Percentiles rank a stretch among this genome's conserved stretches.
Conservation (phyloP, 1,284 basidiomycete genomes). For the Ceratobasidium sp. region DNA sequence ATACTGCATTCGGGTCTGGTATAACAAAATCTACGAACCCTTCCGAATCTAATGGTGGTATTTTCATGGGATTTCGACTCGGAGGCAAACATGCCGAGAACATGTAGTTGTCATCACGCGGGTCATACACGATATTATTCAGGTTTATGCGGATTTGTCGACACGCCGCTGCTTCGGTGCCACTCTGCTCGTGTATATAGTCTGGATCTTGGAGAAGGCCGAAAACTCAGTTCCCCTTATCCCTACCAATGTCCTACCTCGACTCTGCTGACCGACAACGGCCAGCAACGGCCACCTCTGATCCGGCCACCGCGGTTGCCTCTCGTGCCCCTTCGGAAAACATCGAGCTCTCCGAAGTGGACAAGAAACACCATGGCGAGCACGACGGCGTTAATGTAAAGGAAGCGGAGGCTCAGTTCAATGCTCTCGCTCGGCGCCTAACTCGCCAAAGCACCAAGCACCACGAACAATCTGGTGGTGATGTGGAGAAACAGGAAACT, state of each 20-base stretch:
- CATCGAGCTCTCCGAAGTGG: conserved; percentile 14
- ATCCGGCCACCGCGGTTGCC: neutral
- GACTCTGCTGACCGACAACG: neutral
- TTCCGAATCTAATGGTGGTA: neutral
- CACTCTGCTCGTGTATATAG: conserved; percentile 4
- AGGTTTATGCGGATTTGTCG: conserved; percentile 3
- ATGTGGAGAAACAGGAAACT: conserved; percentile 36
- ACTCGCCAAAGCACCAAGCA: conserved; percentile 36
- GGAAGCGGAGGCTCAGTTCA: conserved; percentile 31
- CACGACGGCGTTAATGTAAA: conserved; percentile 5
- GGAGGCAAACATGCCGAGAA: neutral
- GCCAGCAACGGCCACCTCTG: conserved; percentile 2
- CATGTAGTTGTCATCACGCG: neutral
- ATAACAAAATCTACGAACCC: neutral
- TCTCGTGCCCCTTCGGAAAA: conserved; percentile 14
- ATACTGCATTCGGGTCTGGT: neutral
- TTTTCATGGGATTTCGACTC: neutral
- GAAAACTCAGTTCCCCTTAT: neutral
- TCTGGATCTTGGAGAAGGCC: neutral
- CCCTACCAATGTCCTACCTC: neutral
- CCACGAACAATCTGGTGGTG: neutral
- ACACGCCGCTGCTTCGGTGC: neutral
- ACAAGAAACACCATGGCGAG: conserved; percentile 4
- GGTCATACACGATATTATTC: neutral
- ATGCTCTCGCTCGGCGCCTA: conserved; percentile 28